Base-by-base conservation (phyloP, 2,329 filamentous ascomycete genomes). In the Phialophora tarda region DNA sequence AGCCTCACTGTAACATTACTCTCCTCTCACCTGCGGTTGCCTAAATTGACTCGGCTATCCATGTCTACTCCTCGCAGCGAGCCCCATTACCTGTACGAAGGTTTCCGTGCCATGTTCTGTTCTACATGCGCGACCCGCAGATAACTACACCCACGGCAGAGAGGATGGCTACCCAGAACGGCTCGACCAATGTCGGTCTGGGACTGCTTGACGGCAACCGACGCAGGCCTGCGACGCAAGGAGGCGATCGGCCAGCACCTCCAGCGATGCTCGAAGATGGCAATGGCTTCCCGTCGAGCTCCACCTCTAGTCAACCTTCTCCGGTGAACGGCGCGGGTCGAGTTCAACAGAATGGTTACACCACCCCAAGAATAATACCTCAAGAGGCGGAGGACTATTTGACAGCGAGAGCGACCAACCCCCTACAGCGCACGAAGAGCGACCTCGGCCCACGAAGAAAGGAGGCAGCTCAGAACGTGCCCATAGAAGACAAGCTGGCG, bases 401-500 rank as follows among this genome's bases (percentile, higher is more conserved):
- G 41, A 62, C 59, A 38, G 60, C 63, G 26, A 66, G 54, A 53
- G 65, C 67, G 11, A 53, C 3, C 50, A 28, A 44, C 10, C 74
- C 76, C 68, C 65, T 83, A 67, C 76, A 81, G 67, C 81, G 84
- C 69, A 80, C 86, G 63, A 83, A 81, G 75, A 85, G 82, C 74
- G 82, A 87, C 70, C 82, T 82, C 77, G 82, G 82, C 47, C 80
- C 83, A 26, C 71, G 75, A 73, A 66, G 78, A 78, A 64, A 80
- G 81, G 62, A 76, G 8, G 62, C 71, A 14, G 73, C 71, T 10
- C 74, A 74, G 48, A 81, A 81, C 44, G 56, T 59, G 14, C n/a
- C 66, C 5, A 48, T 79, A 79, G 44, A 85, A 85, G 68, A 84
- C 82, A 70, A 80, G 82, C 69, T 85, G 83, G 75, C 77, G 83